Percentiles rank a stretch among this genome's conserved stretches.
phyloP scores from a whole-genome alignment of 148 eudicot genomes.

The Dysphania ambrosioides region DNA sequence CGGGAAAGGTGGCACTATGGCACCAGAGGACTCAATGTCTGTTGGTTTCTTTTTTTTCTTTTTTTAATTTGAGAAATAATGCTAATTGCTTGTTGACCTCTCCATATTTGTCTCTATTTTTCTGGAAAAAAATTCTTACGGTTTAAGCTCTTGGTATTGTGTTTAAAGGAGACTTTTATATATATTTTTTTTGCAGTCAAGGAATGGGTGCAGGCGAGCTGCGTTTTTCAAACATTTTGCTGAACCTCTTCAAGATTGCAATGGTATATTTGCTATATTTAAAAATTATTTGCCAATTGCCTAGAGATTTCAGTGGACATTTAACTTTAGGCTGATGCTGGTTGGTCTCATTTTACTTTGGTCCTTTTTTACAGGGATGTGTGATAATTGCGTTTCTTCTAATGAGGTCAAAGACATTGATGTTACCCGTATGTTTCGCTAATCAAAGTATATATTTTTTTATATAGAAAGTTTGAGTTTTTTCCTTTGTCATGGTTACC shows the following conservation, averaged over 20 bases:
- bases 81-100: not conserved
- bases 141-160: not conserved
- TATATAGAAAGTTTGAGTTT: too few species aligned
- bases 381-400: constrained; percentile 81
- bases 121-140: not conserved
- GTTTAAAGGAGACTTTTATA: not conserved
- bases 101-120: not conserved
- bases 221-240: constrained; percentile 94
- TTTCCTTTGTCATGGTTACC: too few species aligned
- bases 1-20: not conserved
- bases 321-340: constrained; percentile 6
- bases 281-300: not conserved
- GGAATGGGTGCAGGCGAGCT: constrained; percentile 72
- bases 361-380: constrained; percentile 64
- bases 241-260: constrained; percentile 87
- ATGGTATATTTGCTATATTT: constrained; percentile 43
- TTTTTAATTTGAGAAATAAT: not conserved
- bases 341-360: not conserved
- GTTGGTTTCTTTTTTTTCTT: not conserved
- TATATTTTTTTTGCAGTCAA: constrained; percentile 46
- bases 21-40: not conserved
- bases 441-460: not conserved
- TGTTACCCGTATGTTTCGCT: constrained; percentile 58
- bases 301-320: not conserved
- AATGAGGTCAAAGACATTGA: constrained; percentile 68